Percentiles rank a stretch among this genome's conserved stretches.
Evolutionary conservation across 1,284 basidiomycete species (phyloP).

Genomic region (Cutaneotrichosporon sp.): DNA sequence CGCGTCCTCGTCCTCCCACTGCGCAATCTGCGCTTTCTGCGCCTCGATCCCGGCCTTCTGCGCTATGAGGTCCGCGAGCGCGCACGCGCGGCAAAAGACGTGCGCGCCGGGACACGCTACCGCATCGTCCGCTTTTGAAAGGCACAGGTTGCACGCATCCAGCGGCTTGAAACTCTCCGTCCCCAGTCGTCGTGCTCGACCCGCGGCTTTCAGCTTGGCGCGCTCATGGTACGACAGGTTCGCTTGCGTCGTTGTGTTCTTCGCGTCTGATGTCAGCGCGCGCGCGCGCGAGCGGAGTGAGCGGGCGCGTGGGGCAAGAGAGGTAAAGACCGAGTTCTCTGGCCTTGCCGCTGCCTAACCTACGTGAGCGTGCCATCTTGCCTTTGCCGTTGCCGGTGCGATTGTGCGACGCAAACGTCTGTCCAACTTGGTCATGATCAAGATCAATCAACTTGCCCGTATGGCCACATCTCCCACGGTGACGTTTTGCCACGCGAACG

Average conservation of each 20-base stretch:
- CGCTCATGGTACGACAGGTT: slow-evolving; percentile 47
- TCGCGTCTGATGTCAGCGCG: slow-evolving; percentile 38
- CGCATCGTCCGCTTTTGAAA: slow-evolving; percentile 71
- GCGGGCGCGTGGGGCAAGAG: too few relatives aligned
- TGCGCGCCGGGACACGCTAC: slow-evolving; percentile 78
- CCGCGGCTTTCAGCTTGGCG: slow-evolving; percentile 36
- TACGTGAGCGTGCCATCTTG: too few relatives aligned
- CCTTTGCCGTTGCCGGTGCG: too few relatives aligned
- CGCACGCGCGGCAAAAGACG: slow-evolving; percentile 80
- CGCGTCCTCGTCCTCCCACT: slow-evolving; percentile 67
- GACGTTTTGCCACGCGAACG: too few relatives aligned
- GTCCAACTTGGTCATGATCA: too few relatives aligned
- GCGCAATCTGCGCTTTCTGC: slow-evolving; percentile 69
- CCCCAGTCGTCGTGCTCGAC: slow-evolving; percentile 64
- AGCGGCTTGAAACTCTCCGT: slow-evolving; percentile 84
- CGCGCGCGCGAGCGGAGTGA: too few relatives aligned
- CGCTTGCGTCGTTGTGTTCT: slow-evolving; percentile 45
- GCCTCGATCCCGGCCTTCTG: slow-evolving; percentile 85
- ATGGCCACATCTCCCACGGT: too few relatives aligned
- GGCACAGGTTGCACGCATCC: slow-evolving; percentile 77
- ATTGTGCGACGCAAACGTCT: too few relatives aligned
- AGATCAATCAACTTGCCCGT: too few relatives aligned
- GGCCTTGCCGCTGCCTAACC: too few relatives aligned
- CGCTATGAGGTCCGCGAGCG: slow-evolving; percentile 44
- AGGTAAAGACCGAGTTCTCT: too few relatives aligned